Evolutionary conservation across 176 grass and related monocot species (phyloP).

Genomic region (sorghum (Sorghum bicolor)): DNA sequence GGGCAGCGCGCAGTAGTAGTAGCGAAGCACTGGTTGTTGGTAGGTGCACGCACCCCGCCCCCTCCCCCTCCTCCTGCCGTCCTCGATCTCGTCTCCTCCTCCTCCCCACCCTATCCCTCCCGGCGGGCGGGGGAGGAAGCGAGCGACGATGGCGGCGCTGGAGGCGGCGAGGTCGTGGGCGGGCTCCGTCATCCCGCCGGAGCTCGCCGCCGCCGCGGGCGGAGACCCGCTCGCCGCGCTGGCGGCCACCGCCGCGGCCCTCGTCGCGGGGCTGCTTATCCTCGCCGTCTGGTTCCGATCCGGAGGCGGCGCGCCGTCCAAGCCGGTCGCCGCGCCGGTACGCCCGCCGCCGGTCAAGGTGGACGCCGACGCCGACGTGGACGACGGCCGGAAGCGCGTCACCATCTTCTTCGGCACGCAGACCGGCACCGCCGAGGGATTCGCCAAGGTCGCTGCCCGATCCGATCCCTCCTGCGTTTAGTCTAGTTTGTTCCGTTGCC

Average conservation of each 20-base stretch:
- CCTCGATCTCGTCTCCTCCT: slow-evolving; percentile 26
- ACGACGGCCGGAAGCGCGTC: slow-evolving; percentile 72
- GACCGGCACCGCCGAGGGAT: slow-evolving; percentile 92
- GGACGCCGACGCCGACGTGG: slow-evolving; percentile 44
- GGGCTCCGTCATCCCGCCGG: slow-evolving; percentile 42
- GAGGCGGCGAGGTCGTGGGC: slow-evolving; percentile 62
- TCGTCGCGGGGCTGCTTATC: slow-evolving; percentile 46
- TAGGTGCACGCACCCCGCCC: slow-evolving; percentile 40
- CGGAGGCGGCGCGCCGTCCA: neutral
- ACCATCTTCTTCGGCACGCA: slow-evolving; percentile 96
- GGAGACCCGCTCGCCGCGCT: slow-evolving; percentile 47
- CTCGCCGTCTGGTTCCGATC: slow-evolving; percentile 70
- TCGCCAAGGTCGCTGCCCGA: slow-evolving; percentile 68
- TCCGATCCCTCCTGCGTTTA: slow-evolving; percentile 22
- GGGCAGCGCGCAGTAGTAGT: neutral
- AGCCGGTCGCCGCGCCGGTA: neutral
- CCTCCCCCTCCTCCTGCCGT: neutral
- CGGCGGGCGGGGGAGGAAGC: slow-evolving; percentile 10
- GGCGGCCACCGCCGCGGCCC: slow-evolving; percentile 53
- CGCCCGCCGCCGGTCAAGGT: slow-evolving; percentile 37
- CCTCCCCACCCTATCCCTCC: slow-evolving; percentile 22
- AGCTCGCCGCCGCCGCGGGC: slow-evolving; percentile 40
- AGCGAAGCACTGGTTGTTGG: slow-evolving; percentile 33
- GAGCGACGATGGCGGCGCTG: slow-evolving; percentile 38
- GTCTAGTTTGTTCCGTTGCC: neutral